A percentile compares a stretch with the other conserved stretches of the same genome.
Conservation (phyloP, 78 protist species). For the Protostelium mycophagum region DNA sequence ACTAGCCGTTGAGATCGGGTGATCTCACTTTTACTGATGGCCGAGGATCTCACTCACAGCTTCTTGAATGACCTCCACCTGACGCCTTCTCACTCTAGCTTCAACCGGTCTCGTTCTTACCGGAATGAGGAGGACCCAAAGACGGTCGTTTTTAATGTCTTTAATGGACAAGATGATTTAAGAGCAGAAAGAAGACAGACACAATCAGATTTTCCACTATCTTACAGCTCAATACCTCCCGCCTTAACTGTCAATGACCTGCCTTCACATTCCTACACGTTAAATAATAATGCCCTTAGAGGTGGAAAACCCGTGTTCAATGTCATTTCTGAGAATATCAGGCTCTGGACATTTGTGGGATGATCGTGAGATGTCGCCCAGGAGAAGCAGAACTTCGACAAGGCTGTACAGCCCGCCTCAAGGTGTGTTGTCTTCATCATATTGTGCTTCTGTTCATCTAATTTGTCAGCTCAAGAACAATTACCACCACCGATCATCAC, state of each 20-base stretch:
- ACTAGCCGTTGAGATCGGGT: no score
- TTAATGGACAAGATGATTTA: no score
- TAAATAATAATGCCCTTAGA: neutral
- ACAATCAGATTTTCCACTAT: neutral
- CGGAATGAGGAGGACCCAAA: neutral
- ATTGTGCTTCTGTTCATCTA: no score
- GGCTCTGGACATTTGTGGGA: neutral
- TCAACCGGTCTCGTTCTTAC: no score
- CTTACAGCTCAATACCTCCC: neutral
- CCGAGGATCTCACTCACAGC: no score
- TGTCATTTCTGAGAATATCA: neutral
- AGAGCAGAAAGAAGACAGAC: no score
- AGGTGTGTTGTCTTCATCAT: no score
- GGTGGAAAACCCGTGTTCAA: neutral
- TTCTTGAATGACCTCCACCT: no score
- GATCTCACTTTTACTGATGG: no score
- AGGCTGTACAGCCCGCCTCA: neutral
- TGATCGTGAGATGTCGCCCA: neutral
- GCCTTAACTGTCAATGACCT: neutral
- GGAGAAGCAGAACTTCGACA: neutral
- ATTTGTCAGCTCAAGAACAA: neutral
- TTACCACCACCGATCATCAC: neutral
- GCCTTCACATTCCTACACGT: neutral
- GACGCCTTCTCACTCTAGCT: no score
- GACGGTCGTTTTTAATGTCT: neutral